These are phyloP conservation scores for Fusarium coffeatum DNA, from an alignment of 2,329 filamentous ascomycete species.

Conservation along the genomic window DNA sequence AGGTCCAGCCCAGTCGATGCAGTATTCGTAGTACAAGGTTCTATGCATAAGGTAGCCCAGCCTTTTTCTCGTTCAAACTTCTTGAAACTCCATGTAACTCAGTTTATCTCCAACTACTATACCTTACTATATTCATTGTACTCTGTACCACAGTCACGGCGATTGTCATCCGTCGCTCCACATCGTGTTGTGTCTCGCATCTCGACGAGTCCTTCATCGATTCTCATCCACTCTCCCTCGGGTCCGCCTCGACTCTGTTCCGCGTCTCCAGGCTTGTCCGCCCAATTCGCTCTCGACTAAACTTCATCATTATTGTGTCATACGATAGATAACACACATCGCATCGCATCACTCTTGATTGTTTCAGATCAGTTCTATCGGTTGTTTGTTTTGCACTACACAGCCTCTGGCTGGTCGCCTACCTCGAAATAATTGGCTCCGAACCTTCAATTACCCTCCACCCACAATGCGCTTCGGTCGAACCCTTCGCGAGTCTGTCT, in stretches of 20 bases:
- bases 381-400: background rate
- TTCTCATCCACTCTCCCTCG: background rate
- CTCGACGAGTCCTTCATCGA: background rate
- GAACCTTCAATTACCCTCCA: slow-evolving; percentile 7
- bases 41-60: slow-evolving; percentile 20
- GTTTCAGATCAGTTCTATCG: background rate
- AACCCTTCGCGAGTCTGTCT: slow-evolving; percentile 82
- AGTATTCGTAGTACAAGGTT: slow-evolving; percentile 9
- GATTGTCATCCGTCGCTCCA: background rate
- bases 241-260: background rate
- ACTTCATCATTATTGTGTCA: slow-evolving; percentile 37
- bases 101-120: slow-evolving; percentile 1
- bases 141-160: background rate
- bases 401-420: slow-evolving; percentile 2
- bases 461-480: slow-evolving; percentile 87
- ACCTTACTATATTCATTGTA: background rate
- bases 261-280: slow-evolving; percentile 7
- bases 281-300: slow-evolving; percentile 7
- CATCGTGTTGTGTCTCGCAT: background rate
- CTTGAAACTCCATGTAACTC: slow-evolving; percentile 9
- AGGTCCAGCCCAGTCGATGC: slow-evolving; percentile 15
- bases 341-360: background rate
- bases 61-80: slow-evolving; percentile 27
- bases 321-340: slow-evolving; percentile 13
- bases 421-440: slow-evolving; percentile 18